A percentile compares a stretch with the other conserved stretches of the same genome.
Conservation (phyloP, 495 filamentous ascomycete species). For the Viridothelium virens region DNA sequence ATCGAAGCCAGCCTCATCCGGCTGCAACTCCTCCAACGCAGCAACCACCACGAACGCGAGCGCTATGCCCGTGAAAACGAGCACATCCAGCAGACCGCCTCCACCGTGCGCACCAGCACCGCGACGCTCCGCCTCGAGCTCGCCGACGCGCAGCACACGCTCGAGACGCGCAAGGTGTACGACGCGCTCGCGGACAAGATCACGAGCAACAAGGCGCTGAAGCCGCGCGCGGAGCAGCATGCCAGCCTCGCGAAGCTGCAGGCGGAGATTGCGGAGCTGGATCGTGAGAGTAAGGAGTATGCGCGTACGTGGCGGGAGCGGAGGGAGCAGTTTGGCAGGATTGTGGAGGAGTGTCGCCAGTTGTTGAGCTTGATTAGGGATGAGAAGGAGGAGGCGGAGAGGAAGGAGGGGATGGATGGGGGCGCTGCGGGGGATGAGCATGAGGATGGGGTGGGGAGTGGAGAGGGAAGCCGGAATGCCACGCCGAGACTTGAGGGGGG, state of each 20-base stretch:
- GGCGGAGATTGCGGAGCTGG: slow-evolving; percentile 79
- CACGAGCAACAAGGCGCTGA: slow-evolving; percentile 67
- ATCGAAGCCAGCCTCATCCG: slow-evolving; percentile 83
- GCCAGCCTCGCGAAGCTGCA: slow-evolving; percentile 70
- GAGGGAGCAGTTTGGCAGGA: slow-evolving; percentile 77
- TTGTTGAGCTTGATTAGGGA: slow-evolving; percentile 80
- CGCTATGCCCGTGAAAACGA: slow-evolving; percentile 75
- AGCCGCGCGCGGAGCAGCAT: slow-evolving; percentile 74
- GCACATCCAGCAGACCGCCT: slow-evolving; percentile 64
- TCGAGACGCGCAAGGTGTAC: slow-evolving; percentile 76
- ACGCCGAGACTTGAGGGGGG: slow-evolving; percentile 57
- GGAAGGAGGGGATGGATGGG: slow-evolving; percentile 65
- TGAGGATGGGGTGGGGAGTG: slow-evolving; percentile 49
- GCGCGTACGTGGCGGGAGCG: slow-evolving; percentile 77
- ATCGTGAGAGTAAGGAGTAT: slow-evolving; percentile 75
- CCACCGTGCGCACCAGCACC: slow-evolving; percentile 70
- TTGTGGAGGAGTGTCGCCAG: slow-evolving; percentile 85
- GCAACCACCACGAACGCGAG: slow-evolving; percentile 76
- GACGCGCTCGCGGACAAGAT: slow-evolving; percentile 83
- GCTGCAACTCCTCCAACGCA: slow-evolving; percentile 76
- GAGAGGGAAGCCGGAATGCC: slow-evolving; percentile 46
- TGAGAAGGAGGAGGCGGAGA: slow-evolving; percentile 81
- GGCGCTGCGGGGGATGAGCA: slow-evolving; percentile 56
- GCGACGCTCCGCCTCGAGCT: slow-evolving; percentile 60
- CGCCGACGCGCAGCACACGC: slow-evolving; percentile 62